phyloP scores from a whole-genome alignment of 2,329 filamentous ascomycete species.

The Lachnum nothofagi region DNA sequence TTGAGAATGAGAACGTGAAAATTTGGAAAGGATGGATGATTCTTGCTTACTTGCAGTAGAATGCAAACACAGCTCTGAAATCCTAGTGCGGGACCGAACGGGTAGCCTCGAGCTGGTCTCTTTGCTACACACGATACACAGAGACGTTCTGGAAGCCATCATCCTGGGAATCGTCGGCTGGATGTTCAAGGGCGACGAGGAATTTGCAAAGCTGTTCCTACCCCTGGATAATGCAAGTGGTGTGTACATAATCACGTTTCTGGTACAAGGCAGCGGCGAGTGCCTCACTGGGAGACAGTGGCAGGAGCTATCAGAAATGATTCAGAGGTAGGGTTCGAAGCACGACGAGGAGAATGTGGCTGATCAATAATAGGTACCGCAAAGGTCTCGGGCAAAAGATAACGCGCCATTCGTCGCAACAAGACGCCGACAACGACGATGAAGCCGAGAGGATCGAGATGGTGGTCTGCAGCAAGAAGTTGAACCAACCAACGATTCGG shows the following conservation, averaged over 20 bases:
- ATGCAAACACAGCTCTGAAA: not conserved
- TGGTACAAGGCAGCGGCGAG: not conserved
- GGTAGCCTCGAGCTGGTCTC: not conserved
- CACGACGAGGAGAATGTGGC: no score
- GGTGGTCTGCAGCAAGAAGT: no score
- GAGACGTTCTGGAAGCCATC: not conserved
- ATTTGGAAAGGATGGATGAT: no score
- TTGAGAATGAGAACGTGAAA: no score
- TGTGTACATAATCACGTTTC: not conserved
- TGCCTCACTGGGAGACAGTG: not conserved
- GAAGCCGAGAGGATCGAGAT: no score
- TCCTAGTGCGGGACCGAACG: not conserved
- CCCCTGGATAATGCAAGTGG: not conserved
- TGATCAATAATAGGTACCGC: no score
- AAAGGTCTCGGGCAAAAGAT: no score
- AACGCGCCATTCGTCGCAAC: no score
- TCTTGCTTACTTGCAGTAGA: not conserved
- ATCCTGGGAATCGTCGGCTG: not conserved
- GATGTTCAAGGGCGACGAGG: not conserved
- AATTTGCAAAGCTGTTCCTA: not conserved
- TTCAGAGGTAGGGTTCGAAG: not conserved
- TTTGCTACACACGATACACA: not conserved
- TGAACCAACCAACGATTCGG: not conserved
- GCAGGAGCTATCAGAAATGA: not conserved
- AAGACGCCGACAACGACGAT: no score